Evolutionary conservation across 768 basidiomycete genomes (phyloP).

Genomic region (Dentipellis sp.): DNA sequence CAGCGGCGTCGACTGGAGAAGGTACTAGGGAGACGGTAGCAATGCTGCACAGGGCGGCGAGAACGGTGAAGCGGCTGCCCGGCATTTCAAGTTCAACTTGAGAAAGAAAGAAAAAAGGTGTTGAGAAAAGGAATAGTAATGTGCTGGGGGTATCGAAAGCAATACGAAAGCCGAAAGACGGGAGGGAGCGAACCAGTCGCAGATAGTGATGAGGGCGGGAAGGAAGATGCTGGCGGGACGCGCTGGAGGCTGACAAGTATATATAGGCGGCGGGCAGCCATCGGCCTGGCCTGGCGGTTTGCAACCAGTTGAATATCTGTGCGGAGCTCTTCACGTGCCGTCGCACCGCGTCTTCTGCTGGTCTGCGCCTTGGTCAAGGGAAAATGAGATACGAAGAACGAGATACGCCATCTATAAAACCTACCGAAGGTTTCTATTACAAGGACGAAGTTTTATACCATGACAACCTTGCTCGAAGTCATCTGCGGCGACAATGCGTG

Average conservation of each 20-base stretch:
- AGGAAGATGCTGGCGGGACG: constrained; percentile 1
- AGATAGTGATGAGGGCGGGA: constrained; percentile 9
- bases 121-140: neutral
- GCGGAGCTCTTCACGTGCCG: no score
- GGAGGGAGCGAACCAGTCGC: constrained; percentile 11
- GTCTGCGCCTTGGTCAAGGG: no score
- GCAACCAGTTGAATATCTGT: neutral
- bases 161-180: constrained; percentile 11
- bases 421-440: no score
- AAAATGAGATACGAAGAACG: no score
- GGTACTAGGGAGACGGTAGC: constrained; percentile 32
- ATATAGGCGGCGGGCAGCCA: neutral
- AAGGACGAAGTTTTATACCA: no score
- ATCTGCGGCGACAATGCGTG: no score
- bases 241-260: neutral
- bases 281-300: neutral
- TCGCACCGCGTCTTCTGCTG: no score
- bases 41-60: constrained; percentile 37
- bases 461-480: no score
- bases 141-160: constrained; percentile 4
- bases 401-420: no score
- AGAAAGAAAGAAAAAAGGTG: neutral
- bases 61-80: constrained; percentile 34
- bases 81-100: constrained; percentile 22
- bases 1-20: constrained; percentile 29